Percentiles rank a stretch among this genome's conserved stretches.
Conservation (phyloP, 2,329 filamentous ascomycete species). For the Xylaria sp. region DNA sequence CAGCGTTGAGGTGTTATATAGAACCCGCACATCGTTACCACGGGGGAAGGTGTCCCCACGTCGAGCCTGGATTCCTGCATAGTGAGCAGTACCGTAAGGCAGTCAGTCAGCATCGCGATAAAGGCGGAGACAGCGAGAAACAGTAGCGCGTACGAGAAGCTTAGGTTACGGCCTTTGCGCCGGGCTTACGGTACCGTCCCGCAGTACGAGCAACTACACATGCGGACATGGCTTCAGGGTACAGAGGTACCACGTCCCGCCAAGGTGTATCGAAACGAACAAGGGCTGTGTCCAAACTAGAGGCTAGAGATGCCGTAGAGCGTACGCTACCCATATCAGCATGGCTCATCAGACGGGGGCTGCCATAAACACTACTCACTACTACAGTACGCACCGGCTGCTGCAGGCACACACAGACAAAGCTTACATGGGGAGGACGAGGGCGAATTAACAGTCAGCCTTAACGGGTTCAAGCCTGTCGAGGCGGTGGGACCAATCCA, state of each 20-base stretch:
- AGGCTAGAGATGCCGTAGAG: slow-evolving; percentile 13
- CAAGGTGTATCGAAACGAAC: slow-evolving; percentile 12
- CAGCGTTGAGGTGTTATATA: slow-evolving; percentile 28
- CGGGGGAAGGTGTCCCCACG: slow-evolving; percentile 23
- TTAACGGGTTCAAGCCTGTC: slow-evolving; percentile 11
- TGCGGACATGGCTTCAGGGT: slow-evolving; percentile 12
- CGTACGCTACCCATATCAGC: slow-evolving; percentile 15
- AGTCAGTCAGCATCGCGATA: slow-evolving; percentile 29
- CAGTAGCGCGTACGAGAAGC: slow-evolving; percentile 13
- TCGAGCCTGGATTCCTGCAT: slow-evolving; percentile 21
- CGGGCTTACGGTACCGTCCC: slow-evolving; percentile 22
- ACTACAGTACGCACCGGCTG: background rate
- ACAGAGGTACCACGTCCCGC: slow-evolving; percentile 16
- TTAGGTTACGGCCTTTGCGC: slow-evolving; percentile 7
- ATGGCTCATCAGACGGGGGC: slow-evolving; percentile 12
- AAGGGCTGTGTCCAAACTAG: slow-evolving; percentile 21
- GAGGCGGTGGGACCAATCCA: slow-evolving; percentile 8
- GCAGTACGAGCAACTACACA: background rate
- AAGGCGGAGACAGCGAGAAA: slow-evolving; percentile 26
- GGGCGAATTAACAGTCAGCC: slow-evolving; percentile 29
- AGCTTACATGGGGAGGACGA: slow-evolving; percentile 12
- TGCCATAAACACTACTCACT: slow-evolving; percentile 1
- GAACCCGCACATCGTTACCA: slow-evolving; percentile 5
- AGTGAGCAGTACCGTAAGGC: slow-evolving; percentile 21
- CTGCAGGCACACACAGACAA: slow-evolving; percentile 6